phyloP scores from a whole-genome alignment of 768 basidiomycete species.

The Panaeolus papilionaceus region DNA sequence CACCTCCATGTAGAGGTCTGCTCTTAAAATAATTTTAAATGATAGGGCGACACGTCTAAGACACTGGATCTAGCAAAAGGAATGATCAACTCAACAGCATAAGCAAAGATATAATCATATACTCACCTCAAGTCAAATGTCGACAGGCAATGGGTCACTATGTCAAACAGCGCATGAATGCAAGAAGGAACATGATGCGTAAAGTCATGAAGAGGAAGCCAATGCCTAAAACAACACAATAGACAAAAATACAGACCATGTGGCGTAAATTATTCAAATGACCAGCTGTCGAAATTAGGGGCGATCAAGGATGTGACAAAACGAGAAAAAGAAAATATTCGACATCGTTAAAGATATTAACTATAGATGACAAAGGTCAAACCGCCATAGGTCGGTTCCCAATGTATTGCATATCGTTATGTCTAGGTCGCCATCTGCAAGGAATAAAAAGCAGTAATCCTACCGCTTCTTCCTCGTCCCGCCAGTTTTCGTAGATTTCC shows the following conservation, averaged over 20 bases:
- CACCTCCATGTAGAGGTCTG: neutral
- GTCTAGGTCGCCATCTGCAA: neutral
- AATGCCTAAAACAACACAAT: neutral
- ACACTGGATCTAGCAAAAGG: neutral
- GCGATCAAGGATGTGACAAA: neutral
- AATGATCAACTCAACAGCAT: neutral
- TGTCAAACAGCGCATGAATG: neutral
- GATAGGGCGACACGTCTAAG: neutral
- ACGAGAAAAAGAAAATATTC: neutral
- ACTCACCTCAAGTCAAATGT: neutral
- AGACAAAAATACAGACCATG: neutral
- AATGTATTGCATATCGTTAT: neutral
- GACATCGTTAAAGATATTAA: slow-evolving; percentile 2
- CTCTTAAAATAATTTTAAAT: slow-evolving; percentile 1
- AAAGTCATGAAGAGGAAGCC: neutral
- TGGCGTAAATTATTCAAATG: neutral
- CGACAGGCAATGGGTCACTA: neutral
- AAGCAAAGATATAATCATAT: neutral
- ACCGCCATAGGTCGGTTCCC: neutral
- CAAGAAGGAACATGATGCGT: neutral
- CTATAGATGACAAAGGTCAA: neutral
- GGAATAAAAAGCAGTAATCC: neutral
- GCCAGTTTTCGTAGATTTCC: slow-evolving; percentile 5
- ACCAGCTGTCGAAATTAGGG: neutral
- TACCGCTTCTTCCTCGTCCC: slow-evolving; percentile 9